Evolutionary conservation across 371 early-diverging fungal species (phyloP).

Genomic region (Zychaea mexicana): DNA sequence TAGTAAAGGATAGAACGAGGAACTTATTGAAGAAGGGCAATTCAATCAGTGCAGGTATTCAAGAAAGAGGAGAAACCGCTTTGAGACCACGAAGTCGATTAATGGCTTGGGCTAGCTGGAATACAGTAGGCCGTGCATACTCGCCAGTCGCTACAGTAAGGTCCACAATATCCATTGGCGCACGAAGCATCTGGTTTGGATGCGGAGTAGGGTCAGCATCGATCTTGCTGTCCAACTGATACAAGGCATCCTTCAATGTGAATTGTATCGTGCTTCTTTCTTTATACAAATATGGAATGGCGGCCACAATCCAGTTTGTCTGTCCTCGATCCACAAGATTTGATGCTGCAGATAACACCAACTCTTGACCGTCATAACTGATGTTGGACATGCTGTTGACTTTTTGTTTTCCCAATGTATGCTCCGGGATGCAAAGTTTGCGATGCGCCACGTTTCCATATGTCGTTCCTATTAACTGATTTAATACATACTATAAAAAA

Average conservation of each 20-base stretch:
- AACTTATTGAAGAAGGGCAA: no score
- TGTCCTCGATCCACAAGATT: not conserved
- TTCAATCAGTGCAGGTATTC: no score
- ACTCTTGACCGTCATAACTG: not conserved
- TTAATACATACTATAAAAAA: not conserved
- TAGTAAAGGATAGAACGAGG: no score
- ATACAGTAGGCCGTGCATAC: slow-evolving; percentile 1
- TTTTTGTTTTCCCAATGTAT: not conserved
- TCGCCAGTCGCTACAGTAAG: not conserved
- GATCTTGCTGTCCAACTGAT: not conserved
- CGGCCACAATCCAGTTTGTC: not conserved
- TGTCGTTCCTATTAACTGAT: not conserved
- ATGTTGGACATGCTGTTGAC: not conserved
- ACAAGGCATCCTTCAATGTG: not conserved
- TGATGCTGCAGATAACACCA: not conserved
- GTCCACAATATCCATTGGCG: not conserved
- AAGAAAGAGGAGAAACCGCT: no score
- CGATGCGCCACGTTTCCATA: slow-evolving; percentile 4
- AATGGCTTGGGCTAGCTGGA: slow-evolving; percentile 11
- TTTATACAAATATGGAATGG: not conserved
- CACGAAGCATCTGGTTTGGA: not conserved
- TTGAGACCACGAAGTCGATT: slow-evolving; percentile 6
- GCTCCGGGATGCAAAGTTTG: not conserved
- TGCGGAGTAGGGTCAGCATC: not conserved
- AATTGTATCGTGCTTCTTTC: not conserved